Evolutionary conservation across 495 filamentous ascomycete species (phyloP).

Genomic region (Lichenothelia convexa): DNA sequence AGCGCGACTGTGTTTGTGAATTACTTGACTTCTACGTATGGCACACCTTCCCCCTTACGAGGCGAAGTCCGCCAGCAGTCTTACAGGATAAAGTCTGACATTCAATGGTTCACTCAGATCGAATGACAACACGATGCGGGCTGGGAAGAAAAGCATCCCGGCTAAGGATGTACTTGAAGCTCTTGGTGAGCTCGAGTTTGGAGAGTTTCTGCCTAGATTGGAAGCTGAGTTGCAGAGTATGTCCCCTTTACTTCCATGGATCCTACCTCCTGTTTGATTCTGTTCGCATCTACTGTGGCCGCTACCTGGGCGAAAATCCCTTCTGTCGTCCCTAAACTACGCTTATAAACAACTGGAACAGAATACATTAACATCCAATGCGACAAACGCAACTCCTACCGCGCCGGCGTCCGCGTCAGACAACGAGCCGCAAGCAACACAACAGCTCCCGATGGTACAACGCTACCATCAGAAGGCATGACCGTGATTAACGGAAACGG

Average conservation of each 20-base stretch:
- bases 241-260: constrained; percentile 8
- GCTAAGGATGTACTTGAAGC: constrained; percentile 71
- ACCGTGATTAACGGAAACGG: constrained; percentile 1
- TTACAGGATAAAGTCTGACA: too few relatives aligned
- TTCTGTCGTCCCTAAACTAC: constrained; percentile 11
- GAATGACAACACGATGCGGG: constrained; percentile 47
- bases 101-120: too few relatives aligned
- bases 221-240: constrained; percentile 43
- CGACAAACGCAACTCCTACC: constrained; percentile 42
- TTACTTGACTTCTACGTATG: constrained; percentile 70
- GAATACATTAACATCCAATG: constrained; percentile 42
- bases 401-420: constrained; percentile 34
- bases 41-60: constrained; percentile 25
- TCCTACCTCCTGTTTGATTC: too few relatives aligned
- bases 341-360: constrained; percentile 4
- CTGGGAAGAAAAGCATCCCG: constrained; percentile 68
- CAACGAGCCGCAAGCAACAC: constrained; percentile 11
- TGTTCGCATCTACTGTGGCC: too few relatives aligned
- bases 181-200: constrained; percentile 67
- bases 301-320: neutral
- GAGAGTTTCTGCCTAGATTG: constrained; percentile 45
- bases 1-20: constrained; percentile 88
- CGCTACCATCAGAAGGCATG: too few relatives aligned
- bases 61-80: too few relatives aligned
- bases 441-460: neutral